A percentile compares a stretch with the other conserved stretches of the same genome.
Evolutionary conservation across 805 yeast genomes (phyloP).

Genomic region (Candida manassasensis): DNA sequence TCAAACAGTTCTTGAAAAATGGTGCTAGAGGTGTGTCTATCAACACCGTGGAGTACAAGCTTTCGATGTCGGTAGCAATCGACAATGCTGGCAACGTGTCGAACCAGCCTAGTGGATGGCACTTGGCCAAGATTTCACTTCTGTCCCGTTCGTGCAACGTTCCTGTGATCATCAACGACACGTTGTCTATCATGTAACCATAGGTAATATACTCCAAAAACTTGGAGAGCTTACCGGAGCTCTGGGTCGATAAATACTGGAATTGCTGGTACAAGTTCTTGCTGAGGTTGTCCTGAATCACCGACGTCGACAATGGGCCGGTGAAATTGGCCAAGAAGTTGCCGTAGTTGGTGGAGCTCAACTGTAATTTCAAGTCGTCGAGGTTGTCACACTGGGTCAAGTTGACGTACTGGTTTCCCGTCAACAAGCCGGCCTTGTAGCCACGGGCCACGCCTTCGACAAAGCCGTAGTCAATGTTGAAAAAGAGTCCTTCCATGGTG

Average conservation of each 20-base stretch:
- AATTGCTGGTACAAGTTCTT: constrained; percentile 77
- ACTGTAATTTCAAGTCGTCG: constrained; percentile 90
- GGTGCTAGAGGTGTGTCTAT: constrained; percentile 98
- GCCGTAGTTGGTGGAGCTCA: constrained; percentile 95
- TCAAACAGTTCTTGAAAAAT: constrained; percentile 83
- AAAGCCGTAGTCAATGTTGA: constrained; percentile 86
- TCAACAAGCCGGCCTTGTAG: constrained; percentile 77
- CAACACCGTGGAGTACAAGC: constrained; percentile 86
- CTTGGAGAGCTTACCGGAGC: constrained; percentile 71
- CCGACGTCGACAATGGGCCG: constrained; percentile 76
- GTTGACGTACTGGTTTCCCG: constrained; percentile 78
- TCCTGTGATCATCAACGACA: constrained; percentile 92
- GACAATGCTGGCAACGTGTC: constrained; percentile 93
- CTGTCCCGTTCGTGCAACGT: constrained; percentile 93
- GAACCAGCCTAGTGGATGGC: constrained; percentile 98
- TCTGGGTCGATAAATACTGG: constrained; percentile 77
- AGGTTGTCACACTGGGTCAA: constrained; percentile 93
- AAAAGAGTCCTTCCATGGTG: constrained; percentile 86
- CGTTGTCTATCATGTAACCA: constrained; percentile 98
- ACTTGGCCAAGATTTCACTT: constrained; percentile 78
- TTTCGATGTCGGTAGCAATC: constrained; percentile 91
- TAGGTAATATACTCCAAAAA: constrained; percentile 91
- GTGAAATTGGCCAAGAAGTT: constrained; percentile 80
- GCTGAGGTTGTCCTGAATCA: constrained; percentile 77
- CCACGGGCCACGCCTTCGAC: constrained; percentile 96